Percentiles rank a stretch among this genome's conserved stretches.
phyloP scores from a whole-genome alignment of 306 rosid genomes.

The Dryas alaskensis region DNA sequence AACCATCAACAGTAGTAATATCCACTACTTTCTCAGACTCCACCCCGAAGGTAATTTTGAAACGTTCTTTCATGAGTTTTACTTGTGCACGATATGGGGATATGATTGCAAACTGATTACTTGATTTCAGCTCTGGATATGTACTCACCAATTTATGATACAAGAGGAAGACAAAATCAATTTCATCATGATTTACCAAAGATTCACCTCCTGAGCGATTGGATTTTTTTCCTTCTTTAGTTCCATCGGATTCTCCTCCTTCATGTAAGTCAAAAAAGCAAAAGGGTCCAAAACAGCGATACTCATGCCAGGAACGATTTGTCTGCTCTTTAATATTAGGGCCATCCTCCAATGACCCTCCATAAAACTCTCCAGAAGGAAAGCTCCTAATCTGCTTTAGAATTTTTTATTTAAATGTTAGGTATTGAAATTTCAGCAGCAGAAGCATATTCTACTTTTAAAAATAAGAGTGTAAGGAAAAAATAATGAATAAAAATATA shows the following conservation, averaged over 20 bases:
- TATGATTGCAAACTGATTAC: slow-evolving; percentile 76
- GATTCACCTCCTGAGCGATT: slow-evolving; percentile 71
- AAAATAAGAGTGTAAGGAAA: not conserved
- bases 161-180: slow-evolving; percentile 74
- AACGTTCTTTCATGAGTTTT: slow-evolving; percentile 68
- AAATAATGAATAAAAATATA: not conserved
- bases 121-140: slow-evolving; percentile 69
- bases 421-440: not conserved
- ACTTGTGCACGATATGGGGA: slow-evolving; percentile 88
- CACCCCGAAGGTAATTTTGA: slow-evolving; percentile 63
- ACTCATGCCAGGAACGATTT: slow-evolving; percentile 67
- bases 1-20: slow-evolving; percentile 87
- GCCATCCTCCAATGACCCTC: slow-evolving; percentile 73
- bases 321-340: slow-evolving; percentile 52
- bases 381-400: slow-evolving; percentile 76
- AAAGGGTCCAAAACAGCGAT: slow-evolving; percentile 85
- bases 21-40: slow-evolving; percentile 77
- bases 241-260: slow-evolving; percentile 24
- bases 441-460: not conserved
- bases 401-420: not conserved
- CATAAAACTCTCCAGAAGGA: slow-evolving; percentile 86
- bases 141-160: slow-evolving; percentile 65
- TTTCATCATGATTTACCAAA: slow-evolving; percentile 72
- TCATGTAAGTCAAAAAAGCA: slow-evolving; percentile 79
- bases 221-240: slow-evolving; percentile 35